Percentiles rank a stretch among this genome's conserved stretches.
Evolutionary conservation across 805 yeast genomes (phyloP).

Genomic region (Myxozyma melibiosi): DNA sequence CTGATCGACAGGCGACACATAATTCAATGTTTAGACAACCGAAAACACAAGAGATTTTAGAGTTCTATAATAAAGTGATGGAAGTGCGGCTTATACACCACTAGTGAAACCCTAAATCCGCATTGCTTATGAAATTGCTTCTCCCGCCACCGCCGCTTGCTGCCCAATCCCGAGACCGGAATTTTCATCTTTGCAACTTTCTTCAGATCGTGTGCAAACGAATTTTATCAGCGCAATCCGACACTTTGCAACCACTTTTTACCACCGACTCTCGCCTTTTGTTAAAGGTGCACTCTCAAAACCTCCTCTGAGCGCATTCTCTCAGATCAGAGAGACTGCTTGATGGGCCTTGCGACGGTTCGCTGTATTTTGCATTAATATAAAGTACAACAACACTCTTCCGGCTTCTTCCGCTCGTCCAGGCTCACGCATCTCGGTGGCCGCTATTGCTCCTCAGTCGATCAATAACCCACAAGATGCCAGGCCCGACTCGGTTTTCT

Average conservation of each 20-base stretch:
- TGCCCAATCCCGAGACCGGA: slow-evolving; percentile 14
- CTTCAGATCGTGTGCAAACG: slow-evolving; percentile 1
- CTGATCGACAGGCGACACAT: no score
- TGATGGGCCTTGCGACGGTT: no score
- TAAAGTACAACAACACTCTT: no score
- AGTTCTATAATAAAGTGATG: no score
- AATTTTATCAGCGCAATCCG: background rate
- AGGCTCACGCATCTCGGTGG: background rate
- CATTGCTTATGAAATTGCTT: background rate
- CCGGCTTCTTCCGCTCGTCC: slow-evolving; percentile 12
- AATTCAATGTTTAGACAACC: no score
- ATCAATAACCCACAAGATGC: slow-evolving; percentile 9
- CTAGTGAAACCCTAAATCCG: background rate
- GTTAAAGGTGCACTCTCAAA: no score
- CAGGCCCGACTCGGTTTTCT: slow-evolving; percentile 27
- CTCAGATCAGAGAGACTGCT: no score
- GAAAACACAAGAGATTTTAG: no score
- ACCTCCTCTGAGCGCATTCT: no score
- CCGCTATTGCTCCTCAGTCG: background rate
- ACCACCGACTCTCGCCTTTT: no score
- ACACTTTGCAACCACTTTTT: no score
- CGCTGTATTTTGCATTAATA: no score
- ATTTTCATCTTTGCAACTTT: background rate
- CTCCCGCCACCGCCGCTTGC: slow-evolving; percentile 1
- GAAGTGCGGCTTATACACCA: slow-evolving; percentile 6